Percentiles rank a stretch among this genome's conserved stretches.
Evolutionary conservation across 1,284 basidiomycete species (phyloP).

Genomic region (Ustilago tritici): DNA sequence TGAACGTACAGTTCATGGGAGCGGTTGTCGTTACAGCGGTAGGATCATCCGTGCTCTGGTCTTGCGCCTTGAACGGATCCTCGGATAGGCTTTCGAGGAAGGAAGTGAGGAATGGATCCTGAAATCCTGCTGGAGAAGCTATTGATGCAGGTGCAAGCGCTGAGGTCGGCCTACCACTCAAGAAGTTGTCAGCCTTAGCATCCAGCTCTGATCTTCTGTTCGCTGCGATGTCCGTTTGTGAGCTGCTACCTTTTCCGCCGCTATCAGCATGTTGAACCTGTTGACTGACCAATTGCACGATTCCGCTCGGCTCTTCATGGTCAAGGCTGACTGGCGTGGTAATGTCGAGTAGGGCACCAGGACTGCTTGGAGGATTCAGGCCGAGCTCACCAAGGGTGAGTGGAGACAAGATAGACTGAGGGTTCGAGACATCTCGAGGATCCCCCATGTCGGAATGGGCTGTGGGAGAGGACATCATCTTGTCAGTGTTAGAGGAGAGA

Average conservation of each 20-base stretch:
- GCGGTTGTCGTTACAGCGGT: neutral
- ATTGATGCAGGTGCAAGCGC: neutral
- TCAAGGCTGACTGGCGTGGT: conserved; percentile 12
- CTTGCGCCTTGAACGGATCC: neutral
- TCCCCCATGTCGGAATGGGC: neutral
- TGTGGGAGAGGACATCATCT: neutral
- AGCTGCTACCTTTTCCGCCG: neutral
- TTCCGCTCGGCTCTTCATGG: neutral
- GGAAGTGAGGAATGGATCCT: conserved; percentile 26
- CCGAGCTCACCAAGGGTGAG: conserved; percentile 37
- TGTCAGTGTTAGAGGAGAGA: neutral
- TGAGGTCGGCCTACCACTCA: neutral
- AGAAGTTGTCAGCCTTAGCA: neutral
- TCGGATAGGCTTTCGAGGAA: conserved; percentile 30
- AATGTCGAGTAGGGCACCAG: conserved; percentile 37
- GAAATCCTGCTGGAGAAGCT: neutral
- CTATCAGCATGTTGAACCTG: neutral
- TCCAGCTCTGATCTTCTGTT: neutral
- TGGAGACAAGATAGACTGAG: conserved; percentile 12
- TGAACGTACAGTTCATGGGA: neutral
- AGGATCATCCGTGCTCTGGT: neutral
- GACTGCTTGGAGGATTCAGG: conserved; percentile 24
- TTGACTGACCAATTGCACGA: neutral
- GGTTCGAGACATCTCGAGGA: neutral
- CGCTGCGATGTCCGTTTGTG: neutral